A percentile compares a stretch with the other conserved stretches of the same genome.
Evolutionary conservation across 768 basidiomycete species (phyloP).

Genomic region (Calocera cornea): DNA sequence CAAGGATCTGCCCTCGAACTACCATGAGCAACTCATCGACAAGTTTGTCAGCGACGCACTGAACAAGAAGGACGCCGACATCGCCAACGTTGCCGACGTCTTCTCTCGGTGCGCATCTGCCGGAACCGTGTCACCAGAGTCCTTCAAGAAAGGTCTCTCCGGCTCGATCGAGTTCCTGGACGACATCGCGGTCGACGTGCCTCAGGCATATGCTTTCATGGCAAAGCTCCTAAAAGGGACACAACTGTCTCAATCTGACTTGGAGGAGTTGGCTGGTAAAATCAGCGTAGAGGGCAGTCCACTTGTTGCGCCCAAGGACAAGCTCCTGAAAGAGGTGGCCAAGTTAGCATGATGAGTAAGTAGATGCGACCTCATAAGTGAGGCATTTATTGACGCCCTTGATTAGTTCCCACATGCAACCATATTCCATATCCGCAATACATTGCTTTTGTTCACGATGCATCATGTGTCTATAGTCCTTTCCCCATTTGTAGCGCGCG

Average conservation of each 20-base stretch:
- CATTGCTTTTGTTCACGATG: not conserved
- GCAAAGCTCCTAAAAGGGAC: constrained; percentile 62
- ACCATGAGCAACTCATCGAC: constrained; percentile 55
- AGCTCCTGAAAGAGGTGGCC: constrained; percentile 20
- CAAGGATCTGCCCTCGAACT: constrained; percentile 48
- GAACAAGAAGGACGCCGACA: constrained; percentile 71
- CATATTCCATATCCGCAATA: constrained; percentile 4
- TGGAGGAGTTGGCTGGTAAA: constrained; percentile 23
- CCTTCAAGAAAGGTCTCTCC: constrained; percentile 63
- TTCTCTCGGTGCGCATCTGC: constrained; percentile 51
- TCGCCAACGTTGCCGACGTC: constrained; percentile 60
- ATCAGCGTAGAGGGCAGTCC: constrained; percentile 28
- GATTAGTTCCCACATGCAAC: not conserved
- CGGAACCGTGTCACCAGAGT: constrained; percentile 40
- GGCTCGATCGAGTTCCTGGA: constrained; percentile 64
- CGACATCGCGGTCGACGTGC: constrained; percentile 81
- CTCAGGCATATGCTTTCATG: constrained; percentile 66
- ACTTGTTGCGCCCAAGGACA: constrained; percentile 24
- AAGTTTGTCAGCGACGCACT: constrained; percentile 60
- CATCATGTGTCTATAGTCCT: not conserved
- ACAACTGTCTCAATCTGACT: constrained; percentile 40
- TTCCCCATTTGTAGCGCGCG: not conserved
- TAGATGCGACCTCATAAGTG: not conserved
- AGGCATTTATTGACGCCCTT: not conserved
- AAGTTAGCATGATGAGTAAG: constrained; percentile 4